Percentiles rank a stretch among this genome's conserved stretches.
Evolutionary conservation across 2,329 filamentous ascomycete genomes (phyloP).

Genomic region (Fusarium neocosmosporiellum): DNA sequence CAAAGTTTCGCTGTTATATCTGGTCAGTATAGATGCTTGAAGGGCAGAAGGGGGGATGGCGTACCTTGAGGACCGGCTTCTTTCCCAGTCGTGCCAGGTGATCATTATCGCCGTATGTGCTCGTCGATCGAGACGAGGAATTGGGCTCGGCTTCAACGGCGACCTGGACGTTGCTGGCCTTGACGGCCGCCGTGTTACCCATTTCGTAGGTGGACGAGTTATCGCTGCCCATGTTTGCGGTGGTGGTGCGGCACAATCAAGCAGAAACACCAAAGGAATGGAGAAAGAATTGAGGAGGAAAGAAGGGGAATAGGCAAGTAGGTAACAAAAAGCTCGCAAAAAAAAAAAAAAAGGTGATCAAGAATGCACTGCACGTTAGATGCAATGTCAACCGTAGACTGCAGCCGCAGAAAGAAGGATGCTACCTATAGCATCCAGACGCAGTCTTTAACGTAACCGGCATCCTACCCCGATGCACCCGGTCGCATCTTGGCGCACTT

Average conservation of each 20-base stretch:
- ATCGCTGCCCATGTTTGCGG: conserved; percentile 31
- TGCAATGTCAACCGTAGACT: background rate
- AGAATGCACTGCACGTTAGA: background rate
- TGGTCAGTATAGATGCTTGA: background rate
- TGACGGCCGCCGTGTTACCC: conserved; percentile 33
- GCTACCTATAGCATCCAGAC: background rate
- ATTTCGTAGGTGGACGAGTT: conserved; percentile 38
- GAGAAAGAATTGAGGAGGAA: background rate
- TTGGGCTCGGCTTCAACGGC: conserved; percentile 29
- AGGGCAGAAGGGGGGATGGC: background rate
- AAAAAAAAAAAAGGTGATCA: background rate
- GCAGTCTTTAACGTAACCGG: background rate
- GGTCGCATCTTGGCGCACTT: background rate
- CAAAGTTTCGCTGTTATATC: conserved; percentile 57
- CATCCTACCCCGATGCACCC: background rate
- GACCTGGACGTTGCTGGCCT: conserved; percentile 17
- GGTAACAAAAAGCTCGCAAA: background rate
- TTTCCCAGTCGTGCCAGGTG: conserved; percentile 45
- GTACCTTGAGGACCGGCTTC: conserved; percentile 45
- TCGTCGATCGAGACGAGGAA: conserved; percentile 22
- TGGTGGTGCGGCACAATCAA: background rate
- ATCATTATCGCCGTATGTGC: conserved; percentile 36
- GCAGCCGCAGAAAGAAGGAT: background rate
- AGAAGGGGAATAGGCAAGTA: background rate
- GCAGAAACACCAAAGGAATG: background rate